Base-by-base conservation (phyloP, 108 stramenopile species). In the Thalassiosira profunda region DNA sequence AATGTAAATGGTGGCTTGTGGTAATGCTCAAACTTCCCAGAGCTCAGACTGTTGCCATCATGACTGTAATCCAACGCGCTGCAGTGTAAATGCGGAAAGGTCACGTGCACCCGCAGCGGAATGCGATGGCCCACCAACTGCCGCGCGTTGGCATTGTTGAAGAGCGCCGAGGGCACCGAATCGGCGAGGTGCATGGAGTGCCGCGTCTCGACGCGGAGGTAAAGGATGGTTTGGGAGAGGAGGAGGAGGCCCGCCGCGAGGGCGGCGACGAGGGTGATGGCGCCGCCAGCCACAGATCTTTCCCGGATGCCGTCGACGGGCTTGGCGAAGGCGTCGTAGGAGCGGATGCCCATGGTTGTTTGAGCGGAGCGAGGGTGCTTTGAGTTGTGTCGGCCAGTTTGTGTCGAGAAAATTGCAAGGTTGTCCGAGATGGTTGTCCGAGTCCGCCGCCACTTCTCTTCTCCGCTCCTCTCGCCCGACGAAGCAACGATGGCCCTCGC, bases 61-160 rank as follows among this genome's bases (percentile, higher is more conserved):
- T 87, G 86, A 35, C 65, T 57, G 24, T 90, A 74, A 56, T 91
- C 93, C 28, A 94, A 12, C 4, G 66, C 46, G 11, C 49, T 36
- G 70, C 93, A 94, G 0, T 58, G 53, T 6, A 91, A 47, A 53
- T 91, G 86, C 1, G 90, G 86, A 60, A 94, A 94, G 0, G 93
- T 89, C 12, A 94, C 66, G 9, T 88, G 83, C 20, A 91, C 10
- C 11, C 84, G 59, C 8, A 89, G 36, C 0, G 75, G 67, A 26
- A 90, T 83, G 11, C 58, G 64, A 33, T 74, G 56, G 7, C 52
- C 63, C 25, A 36, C 31, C 12, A 69, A 41, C 38, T 47, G 45
- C 68, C 59, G 44, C 31, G 58, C 30, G 9, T 37, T 31, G 25
- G 58, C n/a, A 10, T 74, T 53, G 68, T 74, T 40, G 43, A 76